Evolutionary conservation across 257 asterid genomes (phyloP).

Genomic region (Salvia hispanica): DNA sequence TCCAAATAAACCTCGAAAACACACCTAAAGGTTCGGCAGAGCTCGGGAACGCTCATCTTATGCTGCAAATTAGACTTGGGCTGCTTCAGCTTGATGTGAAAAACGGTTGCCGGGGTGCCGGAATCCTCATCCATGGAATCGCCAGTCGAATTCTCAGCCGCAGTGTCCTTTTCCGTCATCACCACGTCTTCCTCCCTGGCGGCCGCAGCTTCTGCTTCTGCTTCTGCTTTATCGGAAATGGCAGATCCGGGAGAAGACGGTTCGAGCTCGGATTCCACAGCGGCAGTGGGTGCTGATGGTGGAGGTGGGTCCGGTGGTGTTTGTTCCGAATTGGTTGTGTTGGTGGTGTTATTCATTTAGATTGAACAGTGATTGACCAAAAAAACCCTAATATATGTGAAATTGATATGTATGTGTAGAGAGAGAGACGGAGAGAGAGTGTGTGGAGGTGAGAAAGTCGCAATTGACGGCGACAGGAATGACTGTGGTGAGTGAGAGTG

Average conservation of each 20-base stretch:
- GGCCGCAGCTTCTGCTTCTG: constrained; percentile 26
- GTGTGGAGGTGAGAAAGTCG: constrained; percentile 65
- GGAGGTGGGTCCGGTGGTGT: constrained; percentile 44
- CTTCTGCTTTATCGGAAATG: constrained; percentile 36
- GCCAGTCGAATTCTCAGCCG: constrained; percentile 40
- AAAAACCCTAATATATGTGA: constrained; percentile 48
- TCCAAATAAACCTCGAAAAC: constrained; percentile 17
- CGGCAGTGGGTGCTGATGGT: constrained; percentile 39
- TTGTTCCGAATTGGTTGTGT: constrained; percentile 42
- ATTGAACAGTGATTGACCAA: constrained; percentile 37
- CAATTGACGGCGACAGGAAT: constrained; percentile 96
- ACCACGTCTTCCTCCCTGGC: constrained; percentile 44
- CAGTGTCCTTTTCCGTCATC: constrained; percentile 60
- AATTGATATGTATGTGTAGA: constrained; percentile 1
- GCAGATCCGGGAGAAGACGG: constrained; percentile 48
- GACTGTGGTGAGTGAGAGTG: constrained; percentile 53
- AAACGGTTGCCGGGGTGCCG: constrained; percentile 64
- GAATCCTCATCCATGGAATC: constrained; percentile 71
- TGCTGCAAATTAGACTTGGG: constrained; percentile 75
- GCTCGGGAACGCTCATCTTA: constrained; percentile 98
- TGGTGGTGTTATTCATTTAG: constrained; percentile 50
- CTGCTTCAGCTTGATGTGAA: constrained; percentile 79
- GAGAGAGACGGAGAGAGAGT: constrained; percentile 32
- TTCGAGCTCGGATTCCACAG: constrained; percentile 55
- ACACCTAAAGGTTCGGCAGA: constrained; percentile 95